These are phyloP conservation scores for Saccharomycopsis vini DNA, from an alignment of 805 yeast species.

Conservation along the genomic window DNA sequence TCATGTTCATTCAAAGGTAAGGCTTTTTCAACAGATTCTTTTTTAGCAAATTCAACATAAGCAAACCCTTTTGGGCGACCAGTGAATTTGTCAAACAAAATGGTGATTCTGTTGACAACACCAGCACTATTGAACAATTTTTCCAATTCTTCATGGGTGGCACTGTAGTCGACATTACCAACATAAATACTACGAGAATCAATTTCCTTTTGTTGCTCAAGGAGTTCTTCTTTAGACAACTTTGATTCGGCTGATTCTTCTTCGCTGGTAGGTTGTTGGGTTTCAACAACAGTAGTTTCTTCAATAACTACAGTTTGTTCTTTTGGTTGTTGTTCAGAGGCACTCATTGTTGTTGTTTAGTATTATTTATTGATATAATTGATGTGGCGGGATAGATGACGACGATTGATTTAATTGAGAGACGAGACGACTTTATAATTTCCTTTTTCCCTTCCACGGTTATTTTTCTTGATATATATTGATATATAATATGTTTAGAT, in stretches of 20 bases:
- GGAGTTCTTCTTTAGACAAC: constrained; percentile 24
- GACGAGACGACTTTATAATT: too few species aligned
- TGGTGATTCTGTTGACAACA: constrained; percentile 42
- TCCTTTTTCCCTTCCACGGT: too few species aligned
- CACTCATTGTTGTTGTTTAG: too few species aligned
- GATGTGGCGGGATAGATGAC: too few species aligned
- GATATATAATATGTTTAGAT: too few species aligned
- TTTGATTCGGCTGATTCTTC: too few species aligned
- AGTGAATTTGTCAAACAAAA: constrained; percentile 35
- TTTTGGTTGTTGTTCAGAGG: too few species aligned
- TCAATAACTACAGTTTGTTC: constrained; percentile 3
- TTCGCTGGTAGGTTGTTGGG: too few species aligned
- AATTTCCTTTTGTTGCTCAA: constrained; percentile 34
- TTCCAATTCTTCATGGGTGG: constrained; percentile 46
- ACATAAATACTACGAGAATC: constrained; percentile 54
- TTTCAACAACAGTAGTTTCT: too few species aligned
- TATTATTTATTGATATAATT: too few species aligned
- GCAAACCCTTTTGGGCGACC: constrained; percentile 45
- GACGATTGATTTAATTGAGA: too few species aligned
- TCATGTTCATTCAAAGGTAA: constrained; percentile 33
- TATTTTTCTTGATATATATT: too few species aligned
- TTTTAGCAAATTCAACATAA: constrained; percentile 44
- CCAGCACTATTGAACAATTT: constrained; percentile 40
- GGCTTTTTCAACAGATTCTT: constrained; percentile 42
- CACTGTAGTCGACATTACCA: constrained; percentile 55